Evolutionary conservation across 805 yeast genomes (phyloP), one percentile per base, ranked within the genome.

Genomic region (Huiozyma sinensis): DNA sequence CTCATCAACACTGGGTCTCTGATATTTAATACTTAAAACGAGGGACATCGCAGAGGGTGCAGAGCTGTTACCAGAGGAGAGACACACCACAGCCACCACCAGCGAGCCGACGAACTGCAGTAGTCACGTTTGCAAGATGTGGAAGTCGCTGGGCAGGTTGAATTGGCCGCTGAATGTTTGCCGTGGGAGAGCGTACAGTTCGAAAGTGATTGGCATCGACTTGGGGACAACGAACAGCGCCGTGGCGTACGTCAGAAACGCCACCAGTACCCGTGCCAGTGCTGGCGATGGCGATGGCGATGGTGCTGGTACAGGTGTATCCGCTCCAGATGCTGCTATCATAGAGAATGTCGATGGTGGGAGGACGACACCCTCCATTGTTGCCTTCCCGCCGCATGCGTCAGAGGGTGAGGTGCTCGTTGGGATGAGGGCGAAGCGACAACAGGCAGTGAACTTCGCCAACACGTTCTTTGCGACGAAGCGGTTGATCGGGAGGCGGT

Each of bases 201-300:
- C 45, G 6, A 56, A 53, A 41, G 87, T 82, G 5, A 76, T 82
- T 41, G 95, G 95, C 46, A 83, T 84, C 50, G 95, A 84, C 63
- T 64, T 84, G 45, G 95, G 95, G 28, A 84, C 95, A 24, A 84
- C 95, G 38, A 84, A 84, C 65, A 82, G 90, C 38, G 94, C 92
- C 2, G 90, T 83, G 31, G 94, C 94, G 7, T 60, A 61, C 42
- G 58, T 62, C 17, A 50, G 58, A 38, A 60, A 61, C 43, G 52
- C 64, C 1, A 48, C 49, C 8, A 68, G 81, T 44, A 79, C 81
- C 67, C 75, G 76, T 53, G 81, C 82, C 39, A 11, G 11, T 11
- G 68, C 69, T 48, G 81, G 83, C 47, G 70, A 83, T 41, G 89
- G 83, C 47, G 70, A 83, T 41, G 89, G 79, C 47, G 85, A 54